Evolutionary conservation across 148 eudicot genomes (phyloP), one percentile per base, ranked within the genome.

Genomic region (Salicornia ramosissima): DNA sequence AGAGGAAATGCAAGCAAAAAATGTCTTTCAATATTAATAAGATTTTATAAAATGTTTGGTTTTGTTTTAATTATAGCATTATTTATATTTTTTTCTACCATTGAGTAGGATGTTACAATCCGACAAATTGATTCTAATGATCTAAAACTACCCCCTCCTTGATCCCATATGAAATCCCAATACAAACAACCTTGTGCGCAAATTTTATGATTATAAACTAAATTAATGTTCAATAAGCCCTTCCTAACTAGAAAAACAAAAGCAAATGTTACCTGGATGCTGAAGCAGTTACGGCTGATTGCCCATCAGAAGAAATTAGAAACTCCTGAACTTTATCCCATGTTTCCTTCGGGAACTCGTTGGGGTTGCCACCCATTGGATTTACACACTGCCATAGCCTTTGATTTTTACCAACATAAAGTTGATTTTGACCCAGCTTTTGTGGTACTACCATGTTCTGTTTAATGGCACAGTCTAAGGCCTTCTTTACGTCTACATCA

Each of bases 311-410:
- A 68, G 98, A 83, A 59, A 79, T 54, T 62, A 93, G 82, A 80
- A 84, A 90, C 47, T 84, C 84, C 62, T 80, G 85, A 45, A 90
- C 79, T 73, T 76, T 72, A 74, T 88, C 87, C 98, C 98, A 93
- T 11, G 71, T 84, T 73, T 75, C 73, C 72, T 86, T 78, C 16
- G 88, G 70, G 70, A 77, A 85, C 25, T 83, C 73, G 25, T 84
- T 84, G 65, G 72, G 76, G 63, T 80, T 80, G 52, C 86, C 87
- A 55, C 85, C 90, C 45, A 86, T 70, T 49, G 88, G 87, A 80
- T 93, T 88, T 56, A 88, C 85, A 51, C 95, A 88, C 12, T 72
- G 72, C 98, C 95, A 86, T 31, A 93, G 34, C 60, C 58, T 80
- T 78, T 90, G 89, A 76, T 87, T 90, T 83, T 88, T 93, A 24